Conservation (phyloP, 2,329 filamentous ascomycete genomes). For the Colletotrichum melonis region DNA sequence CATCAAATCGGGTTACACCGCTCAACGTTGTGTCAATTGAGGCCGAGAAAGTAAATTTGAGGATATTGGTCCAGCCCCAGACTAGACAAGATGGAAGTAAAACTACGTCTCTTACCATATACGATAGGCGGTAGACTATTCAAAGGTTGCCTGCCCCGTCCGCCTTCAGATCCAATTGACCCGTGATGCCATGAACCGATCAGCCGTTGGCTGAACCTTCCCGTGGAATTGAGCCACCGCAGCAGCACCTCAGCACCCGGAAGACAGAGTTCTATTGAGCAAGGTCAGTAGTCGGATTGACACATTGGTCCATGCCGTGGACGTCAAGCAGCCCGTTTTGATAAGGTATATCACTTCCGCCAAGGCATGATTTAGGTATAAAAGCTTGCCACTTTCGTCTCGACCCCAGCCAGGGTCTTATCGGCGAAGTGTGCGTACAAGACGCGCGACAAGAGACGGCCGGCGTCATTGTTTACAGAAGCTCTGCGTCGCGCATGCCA, state of each 20-base stretch:
- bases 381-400: neutral
- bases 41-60: neutral
- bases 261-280: too few species aligned
- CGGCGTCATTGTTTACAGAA: neutral
- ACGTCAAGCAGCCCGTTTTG: too few species aligned
- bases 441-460: neutral
- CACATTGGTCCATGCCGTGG: neutral
- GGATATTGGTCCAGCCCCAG: too few species aligned
- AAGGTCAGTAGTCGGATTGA: neutral
- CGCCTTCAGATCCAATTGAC: too few species aligned
- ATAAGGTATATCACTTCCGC: neutral
- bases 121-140: neutral
- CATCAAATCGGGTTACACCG: too few species aligned
- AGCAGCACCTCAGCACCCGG: too few species aligned
- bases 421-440: slow-evolving; percentile 8
- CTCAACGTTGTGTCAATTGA: too few species aligned
- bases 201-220: too few species aligned
- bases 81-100: too few species aligned
- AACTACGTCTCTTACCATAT: neutral
- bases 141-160: neutral
- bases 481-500: neutral
- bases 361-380: too few species aligned
- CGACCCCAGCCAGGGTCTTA: neutral
- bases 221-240: too few species aligned
- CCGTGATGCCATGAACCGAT: too few species aligned